These are phyloP conservation scores for Penicillium cataractarum DNA, from an alignment of 495 filamentous ascomycete species.

Conservation along the genomic window DNA sequence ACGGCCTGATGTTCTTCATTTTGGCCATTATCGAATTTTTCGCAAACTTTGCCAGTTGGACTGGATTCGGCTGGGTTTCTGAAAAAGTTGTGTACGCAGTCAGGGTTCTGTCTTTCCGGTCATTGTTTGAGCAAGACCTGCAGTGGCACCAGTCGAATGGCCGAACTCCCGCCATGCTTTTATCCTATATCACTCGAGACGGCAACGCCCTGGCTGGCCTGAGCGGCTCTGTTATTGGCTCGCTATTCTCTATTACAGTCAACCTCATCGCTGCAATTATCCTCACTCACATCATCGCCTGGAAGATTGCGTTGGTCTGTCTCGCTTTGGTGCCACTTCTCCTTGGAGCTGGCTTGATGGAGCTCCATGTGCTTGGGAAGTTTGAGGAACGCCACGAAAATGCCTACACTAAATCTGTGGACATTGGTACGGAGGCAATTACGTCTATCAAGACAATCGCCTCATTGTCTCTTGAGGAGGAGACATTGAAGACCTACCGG, in stretches of 20 bases:
- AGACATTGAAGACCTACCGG: slow-evolving; percentile 42
- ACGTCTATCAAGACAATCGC: slow-evolving; percentile 58
- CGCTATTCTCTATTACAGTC: slow-evolving; percentile 50
- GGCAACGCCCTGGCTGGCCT: slow-evolving; percentile 53
- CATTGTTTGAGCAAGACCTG: slow-evolving; percentile 56
- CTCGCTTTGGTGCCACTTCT: slow-evolving; percentile 47
- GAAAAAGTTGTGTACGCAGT: slow-evolving; percentile 56
- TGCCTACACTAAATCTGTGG: slow-evolving; percentile 53
- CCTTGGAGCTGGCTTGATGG: slow-evolving; percentile 53
- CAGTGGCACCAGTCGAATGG: slow-evolving; percentile 57
- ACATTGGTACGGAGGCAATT: slow-evolving; percentile 55
- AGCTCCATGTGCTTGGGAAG: slow-evolving; percentile 52
- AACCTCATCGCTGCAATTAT: slow-evolving; percentile 50
- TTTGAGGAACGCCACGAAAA: slow-evolving; percentile 64
- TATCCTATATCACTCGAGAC: slow-evolving; percentile 55
- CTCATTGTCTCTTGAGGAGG: slow-evolving; percentile 51
- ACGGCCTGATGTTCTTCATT: slow-evolving; percentile 59
- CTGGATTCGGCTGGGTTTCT: slow-evolving; percentile 53
- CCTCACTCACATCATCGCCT: slow-evolving; percentile 48
- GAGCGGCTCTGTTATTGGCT: slow-evolving; percentile 47
- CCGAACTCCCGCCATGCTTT: slow-evolving; percentile 49
- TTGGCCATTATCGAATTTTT: slow-evolving; percentile 56
- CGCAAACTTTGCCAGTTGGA: slow-evolving; percentile 54
- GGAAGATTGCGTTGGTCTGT: slow-evolving; percentile 46
- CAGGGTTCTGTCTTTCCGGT: slow-evolving; percentile 53